phyloP scores from a whole-genome alignment of 495 filamentous ascomycete genomes.

The Neurospora cerealis region DNA sequence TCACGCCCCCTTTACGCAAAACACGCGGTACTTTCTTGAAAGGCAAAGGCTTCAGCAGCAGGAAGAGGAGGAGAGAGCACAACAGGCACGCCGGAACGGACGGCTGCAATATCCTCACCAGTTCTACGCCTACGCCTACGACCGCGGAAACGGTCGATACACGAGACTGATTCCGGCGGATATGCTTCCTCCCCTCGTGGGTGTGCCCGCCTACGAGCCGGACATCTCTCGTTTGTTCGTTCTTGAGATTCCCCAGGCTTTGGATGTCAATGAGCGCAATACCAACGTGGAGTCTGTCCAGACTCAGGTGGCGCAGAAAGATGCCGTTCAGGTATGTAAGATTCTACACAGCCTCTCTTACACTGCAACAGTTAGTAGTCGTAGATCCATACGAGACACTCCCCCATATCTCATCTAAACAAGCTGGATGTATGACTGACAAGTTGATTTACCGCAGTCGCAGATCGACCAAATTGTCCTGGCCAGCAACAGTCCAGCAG shows the following conservation, averaged over 20 bases:
- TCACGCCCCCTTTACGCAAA: neutral
- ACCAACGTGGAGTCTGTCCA: constrained; percentile 20
- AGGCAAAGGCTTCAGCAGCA: neutral
- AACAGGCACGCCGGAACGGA: neutral
- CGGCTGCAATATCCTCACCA: neutral
- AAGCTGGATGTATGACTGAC: neutral
- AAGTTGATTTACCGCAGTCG: neutral
- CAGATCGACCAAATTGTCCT: constrained; percentile 12
- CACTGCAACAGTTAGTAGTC: neutral
- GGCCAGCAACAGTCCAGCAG: neutral
- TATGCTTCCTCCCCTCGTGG: constrained; percentile 41
- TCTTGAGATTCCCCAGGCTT: constrained; percentile 27
- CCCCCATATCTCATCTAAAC: neutral
- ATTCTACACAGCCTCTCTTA: neutral
- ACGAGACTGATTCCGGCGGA: constrained; percentile 58
- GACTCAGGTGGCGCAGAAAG: neutral
- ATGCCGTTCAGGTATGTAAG: neutral
- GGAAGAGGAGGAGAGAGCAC: neutral
- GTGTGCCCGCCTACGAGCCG: constrained; percentile 21
- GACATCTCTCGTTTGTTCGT: constrained; percentile 28
- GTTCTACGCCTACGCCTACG: constrained; percentile 40
- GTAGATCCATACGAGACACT: neutral
- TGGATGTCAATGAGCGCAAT: constrained; percentile 25
- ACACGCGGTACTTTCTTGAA: neutral
- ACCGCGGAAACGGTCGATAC: constrained; percentile 45